phyloP scores from a whole-genome alignment of 345 rosid genomes.

The Durio zibethinus region DNA sequence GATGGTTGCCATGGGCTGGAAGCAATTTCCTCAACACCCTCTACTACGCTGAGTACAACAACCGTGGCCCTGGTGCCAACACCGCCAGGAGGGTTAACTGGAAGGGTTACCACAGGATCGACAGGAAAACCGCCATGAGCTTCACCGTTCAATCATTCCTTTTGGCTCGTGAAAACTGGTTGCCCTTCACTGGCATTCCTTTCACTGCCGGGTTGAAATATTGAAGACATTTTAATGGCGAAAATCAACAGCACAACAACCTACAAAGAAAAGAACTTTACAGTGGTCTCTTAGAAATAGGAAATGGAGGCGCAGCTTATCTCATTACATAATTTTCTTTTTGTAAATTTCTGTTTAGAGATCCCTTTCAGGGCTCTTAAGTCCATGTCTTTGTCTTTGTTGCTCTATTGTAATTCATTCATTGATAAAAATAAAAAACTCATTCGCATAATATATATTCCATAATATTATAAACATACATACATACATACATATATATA shows the following conservation, averaged over 20 bases:
- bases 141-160: slow-evolving; percentile 31
- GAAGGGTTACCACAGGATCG: slow-evolving; percentile 37
- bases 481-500: too few species aligned
- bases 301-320: background rate
- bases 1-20: slow-evolving; percentile 50
- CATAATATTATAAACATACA: slow-evolving; percentile 12
- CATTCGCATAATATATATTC: background rate
- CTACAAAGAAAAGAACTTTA: too few species aligned
- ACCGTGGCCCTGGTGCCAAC: slow-evolving; percentile 48
- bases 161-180: background rate
- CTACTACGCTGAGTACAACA: slow-evolving; percentile 47
- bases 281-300: background rate
- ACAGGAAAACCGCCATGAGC: slow-evolving; percentile 29
- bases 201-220: background rate
- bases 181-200: background rate
- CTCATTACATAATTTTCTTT: background rate
- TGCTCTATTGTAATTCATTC: background rate
- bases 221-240: background rate
- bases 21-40: slow-evolving; percentile 28
- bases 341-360: background rate
- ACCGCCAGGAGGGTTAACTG: slow-evolving; percentile 42
- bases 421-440: slow-evolving; percentile 9
- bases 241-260: background rate
- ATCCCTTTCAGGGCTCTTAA: background rate
- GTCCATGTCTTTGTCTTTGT: background rate